Base-by-base conservation (phyloP, 129 eudicot species). In the Lactuca sativa region DNA sequence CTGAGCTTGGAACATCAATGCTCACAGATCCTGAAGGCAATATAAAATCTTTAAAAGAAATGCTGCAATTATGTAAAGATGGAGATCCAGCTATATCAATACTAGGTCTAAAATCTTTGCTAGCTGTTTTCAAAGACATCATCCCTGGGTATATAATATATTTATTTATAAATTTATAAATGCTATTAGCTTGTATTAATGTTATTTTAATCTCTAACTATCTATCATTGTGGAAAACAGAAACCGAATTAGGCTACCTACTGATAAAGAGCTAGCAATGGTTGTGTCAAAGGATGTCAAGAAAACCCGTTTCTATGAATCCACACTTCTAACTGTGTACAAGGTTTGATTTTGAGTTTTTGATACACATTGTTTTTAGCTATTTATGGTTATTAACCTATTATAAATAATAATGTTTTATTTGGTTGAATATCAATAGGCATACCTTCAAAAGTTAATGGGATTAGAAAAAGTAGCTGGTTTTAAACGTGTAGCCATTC, bases 241-340 rank as follows among this genome's bases (percentile, higher is more conserved):
- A 25, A 90, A 80, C 36, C 97, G 97, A 34, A 95, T 95, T 72
- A 82, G 99, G 90, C 84, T 90, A 66, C 99, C 97, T 18, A 95
- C 99, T 25, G 97, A 87, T 43, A 95, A 95, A 86, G 99, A 95
- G 86, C 89, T 72, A 65, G 89, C 83, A 79, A 87, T 90, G 97
- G 83, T 74, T 60, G 88, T 95, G 16, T 90, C 97, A 3, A 95
- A 90, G 81, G 85, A 76, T 49, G 81, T 90, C 53, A 90, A 86
- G 65, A 95, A 90, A 73, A 83, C 81, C 77, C 95, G 97, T 5
- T 83, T 81, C 60, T 90, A 85, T 66, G 99, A 95, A 76, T 82
- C 91, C 51, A 95, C 97, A 11, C 90, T 95, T 59, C 40, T 87
- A 75, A 82, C 87, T 25, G 82, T 83, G 14, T 95, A 95, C 85